phyloP scores from a whole-genome alignment of 805 yeast species.

The Teunomyces stri region DNA sequence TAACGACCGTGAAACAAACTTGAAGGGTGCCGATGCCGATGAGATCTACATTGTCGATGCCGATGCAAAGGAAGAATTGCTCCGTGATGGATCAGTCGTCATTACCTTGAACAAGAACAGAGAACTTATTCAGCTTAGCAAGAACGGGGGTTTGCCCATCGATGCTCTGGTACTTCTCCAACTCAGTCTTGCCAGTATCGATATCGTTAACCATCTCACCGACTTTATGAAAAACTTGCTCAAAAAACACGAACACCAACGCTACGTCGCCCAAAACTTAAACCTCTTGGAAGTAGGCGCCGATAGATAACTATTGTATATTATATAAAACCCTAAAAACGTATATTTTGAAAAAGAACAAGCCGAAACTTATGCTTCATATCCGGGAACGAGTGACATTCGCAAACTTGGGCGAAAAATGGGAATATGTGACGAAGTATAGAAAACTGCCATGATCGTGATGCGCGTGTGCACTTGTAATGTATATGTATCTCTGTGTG shows the following conservation, averaged over 20 bases:
- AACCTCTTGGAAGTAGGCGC: conserved; percentile 38
- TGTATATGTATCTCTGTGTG: too few relatives aligned
- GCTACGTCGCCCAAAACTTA: conserved; percentile 39
- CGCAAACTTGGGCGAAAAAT: not conserved
- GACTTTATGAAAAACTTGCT: conserved; percentile 57
- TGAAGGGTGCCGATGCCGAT: conserved; percentile 59
- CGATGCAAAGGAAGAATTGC: conserved; percentile 67
- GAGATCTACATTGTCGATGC: conserved; percentile 76
- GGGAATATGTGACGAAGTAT: not conserved
- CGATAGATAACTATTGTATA: conserved; percentile 16
- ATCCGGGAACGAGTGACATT: not conserved
- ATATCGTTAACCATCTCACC: conserved; percentile 61
- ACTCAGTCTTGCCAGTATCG: conserved; percentile 65
- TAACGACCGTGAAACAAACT: conserved; percentile 58
- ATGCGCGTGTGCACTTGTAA: not conserved
- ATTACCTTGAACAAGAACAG: conserved; percentile 86
- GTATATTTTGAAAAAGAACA: not conserved
- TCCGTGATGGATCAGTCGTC: conserved; percentile 77
- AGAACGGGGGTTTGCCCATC: conserved; percentile 86
- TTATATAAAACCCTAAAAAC: not conserved
- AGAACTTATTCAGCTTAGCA: conserved; percentile 85
- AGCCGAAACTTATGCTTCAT: not conserved
- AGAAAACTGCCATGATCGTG: not conserved
- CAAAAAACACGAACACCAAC: conserved; percentile 49
- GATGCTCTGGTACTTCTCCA: conserved; percentile 68